Evolutionary conservation across 2,329 filamentous ascomycete genomes (phyloP).

Genomic region (Phialemoniopsis sp.): DNA sequence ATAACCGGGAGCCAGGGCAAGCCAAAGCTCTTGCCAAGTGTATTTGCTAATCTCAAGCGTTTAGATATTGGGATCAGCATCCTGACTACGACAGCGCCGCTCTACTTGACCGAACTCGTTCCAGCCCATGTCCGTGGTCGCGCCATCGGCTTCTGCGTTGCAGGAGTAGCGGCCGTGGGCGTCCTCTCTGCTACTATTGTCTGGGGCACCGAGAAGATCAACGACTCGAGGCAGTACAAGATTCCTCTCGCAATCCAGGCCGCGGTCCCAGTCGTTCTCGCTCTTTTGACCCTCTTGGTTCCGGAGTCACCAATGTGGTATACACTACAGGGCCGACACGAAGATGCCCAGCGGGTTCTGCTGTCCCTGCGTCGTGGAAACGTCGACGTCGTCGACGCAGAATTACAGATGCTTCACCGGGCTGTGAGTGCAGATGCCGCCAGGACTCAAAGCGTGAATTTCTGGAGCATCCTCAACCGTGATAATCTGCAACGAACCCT

Average conservation of each 20-base stretch:
- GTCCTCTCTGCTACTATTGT: slow-evolving; percentile 25
- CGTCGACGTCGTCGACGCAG: slow-evolving; percentile 21
- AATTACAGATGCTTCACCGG: slow-evolving; percentile 22
- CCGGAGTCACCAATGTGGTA: slow-evolving; percentile 29
- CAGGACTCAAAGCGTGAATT: slow-evolving; percentile 16
- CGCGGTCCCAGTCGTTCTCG: slow-evolving; percentile 21
- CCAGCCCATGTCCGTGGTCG: slow-evolving; percentile 10
- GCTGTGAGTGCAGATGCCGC: slow-evolving; percentile 18
- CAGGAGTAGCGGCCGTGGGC: slow-evolving; percentile 13
- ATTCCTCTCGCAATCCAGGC: slow-evolving; percentile 29
- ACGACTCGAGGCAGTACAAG: slow-evolving; percentile 20
- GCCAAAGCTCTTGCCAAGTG: too few species aligned
- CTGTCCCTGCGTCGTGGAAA: slow-evolving; percentile 23
- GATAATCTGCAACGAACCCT: slow-evolving; percentile 27
- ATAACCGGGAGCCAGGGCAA: too few species aligned
- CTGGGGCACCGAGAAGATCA: slow-evolving; percentile 19
- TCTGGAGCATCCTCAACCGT: slow-evolving; percentile 28
- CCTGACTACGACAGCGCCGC: slow-evolving; percentile 24
- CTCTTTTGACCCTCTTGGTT: slow-evolving; percentile 19
- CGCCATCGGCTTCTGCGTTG: slow-evolving; percentile 15
- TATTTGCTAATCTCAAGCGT: too few species aligned
- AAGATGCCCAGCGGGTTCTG: slow-evolving; percentile 21
- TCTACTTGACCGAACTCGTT: slow-evolving; percentile 29
- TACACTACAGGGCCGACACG: slow-evolving; percentile 18
- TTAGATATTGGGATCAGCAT: slow-evolving; percentile 21